Evolutionary conservation across 2,329 filamentous ascomycete genomes (phyloP).

Genomic region (Botrytis medusae): DNA sequence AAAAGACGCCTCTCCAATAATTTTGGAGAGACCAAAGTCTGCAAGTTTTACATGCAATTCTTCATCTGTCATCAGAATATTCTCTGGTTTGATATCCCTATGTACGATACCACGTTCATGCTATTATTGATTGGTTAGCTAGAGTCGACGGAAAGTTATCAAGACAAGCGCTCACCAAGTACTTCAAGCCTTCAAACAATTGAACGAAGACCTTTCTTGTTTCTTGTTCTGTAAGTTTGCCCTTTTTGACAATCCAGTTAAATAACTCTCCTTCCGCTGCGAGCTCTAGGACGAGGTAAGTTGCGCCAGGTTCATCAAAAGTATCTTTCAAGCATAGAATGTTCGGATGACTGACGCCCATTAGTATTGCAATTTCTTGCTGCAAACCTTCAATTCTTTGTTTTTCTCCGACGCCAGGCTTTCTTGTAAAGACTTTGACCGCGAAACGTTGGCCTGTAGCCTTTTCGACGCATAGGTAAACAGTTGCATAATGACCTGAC

Average conservation of each 20-base stretch:
- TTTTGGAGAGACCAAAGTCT: conserved; percentile 96
- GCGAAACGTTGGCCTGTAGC: conserved; percentile 78
- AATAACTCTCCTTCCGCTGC: conserved; percentile 93
- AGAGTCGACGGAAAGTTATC: not conserved
- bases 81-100: conserved; percentile 68
- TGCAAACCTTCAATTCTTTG: conserved; percentile 84
- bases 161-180: conserved; percentile 64
- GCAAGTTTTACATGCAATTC: conserved; percentile 86
- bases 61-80: conserved; percentile 81
- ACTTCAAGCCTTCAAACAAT: conserved; percentile 91
- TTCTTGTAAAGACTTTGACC: conserved; percentile 92
- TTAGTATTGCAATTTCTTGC: conserved; percentile 93
- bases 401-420: conserved; percentile 75
- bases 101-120: conserved; percentile 97
- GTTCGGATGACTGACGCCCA: conserved; percentile 95
- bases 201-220: conserved; percentile 86
- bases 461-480: conserved; percentile 88
- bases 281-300: conserved; percentile 88
- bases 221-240: conserved; percentile 82
- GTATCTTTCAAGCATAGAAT: conserved; percentile 92
- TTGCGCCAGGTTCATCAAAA: conserved; percentile 85
- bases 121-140: conserved; percentile 50
- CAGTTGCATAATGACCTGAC: conserved; percentile 93
- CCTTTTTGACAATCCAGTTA: conserved; percentile 88
- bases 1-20: conserved; percentile 97